Conservation (phyloP, 306 rosid genomes). For the Fragaria vesca region DNA sequence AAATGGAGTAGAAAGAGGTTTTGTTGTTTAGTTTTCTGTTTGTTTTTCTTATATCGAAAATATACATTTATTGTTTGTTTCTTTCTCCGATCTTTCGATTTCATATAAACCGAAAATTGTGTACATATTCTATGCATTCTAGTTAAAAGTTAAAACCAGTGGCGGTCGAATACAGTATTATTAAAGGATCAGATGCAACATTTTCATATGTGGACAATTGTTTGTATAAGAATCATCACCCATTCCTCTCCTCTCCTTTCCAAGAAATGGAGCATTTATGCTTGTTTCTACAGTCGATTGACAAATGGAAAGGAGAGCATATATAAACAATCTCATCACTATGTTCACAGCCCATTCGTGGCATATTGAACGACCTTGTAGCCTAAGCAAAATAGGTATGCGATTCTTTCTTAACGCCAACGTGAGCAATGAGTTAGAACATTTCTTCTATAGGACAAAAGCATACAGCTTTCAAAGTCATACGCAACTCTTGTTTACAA, state of each 20-base stretch:
- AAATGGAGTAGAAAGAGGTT: too few relatives aligned
- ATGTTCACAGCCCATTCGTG: not conserved
- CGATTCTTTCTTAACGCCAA: not conserved
- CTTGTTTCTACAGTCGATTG: not conserved
- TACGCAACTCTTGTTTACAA: not conserved
- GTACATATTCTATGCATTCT: not conserved
- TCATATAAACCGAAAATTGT: not conserved
- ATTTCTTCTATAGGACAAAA: not conserved
- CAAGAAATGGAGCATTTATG: not conserved
- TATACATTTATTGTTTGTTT: too few relatives aligned
- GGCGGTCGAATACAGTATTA: not conserved
- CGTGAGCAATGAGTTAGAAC: constrained; percentile 2
- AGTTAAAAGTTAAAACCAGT: not conserved
- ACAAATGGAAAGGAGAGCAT: not conserved
- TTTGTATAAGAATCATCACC: not conserved
- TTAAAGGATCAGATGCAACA: not conserved
- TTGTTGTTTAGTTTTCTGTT: too few relatives aligned
- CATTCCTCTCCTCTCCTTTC: not conserved
- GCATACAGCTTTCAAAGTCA: not conserved
- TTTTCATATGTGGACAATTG: not conserved
- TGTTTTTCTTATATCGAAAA: too few relatives aligned
- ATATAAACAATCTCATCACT: not conserved
- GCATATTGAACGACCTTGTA: not conserved
- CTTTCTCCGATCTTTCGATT: too few relatives aligned
- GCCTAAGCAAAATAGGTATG: constrained; percentile 7